These are phyloP conservation scores for Bolboschoenoplectus hybrid DNA, from an alignment of 202 grass and related monocot genomes.

Conservation along the genomic window DNA sequence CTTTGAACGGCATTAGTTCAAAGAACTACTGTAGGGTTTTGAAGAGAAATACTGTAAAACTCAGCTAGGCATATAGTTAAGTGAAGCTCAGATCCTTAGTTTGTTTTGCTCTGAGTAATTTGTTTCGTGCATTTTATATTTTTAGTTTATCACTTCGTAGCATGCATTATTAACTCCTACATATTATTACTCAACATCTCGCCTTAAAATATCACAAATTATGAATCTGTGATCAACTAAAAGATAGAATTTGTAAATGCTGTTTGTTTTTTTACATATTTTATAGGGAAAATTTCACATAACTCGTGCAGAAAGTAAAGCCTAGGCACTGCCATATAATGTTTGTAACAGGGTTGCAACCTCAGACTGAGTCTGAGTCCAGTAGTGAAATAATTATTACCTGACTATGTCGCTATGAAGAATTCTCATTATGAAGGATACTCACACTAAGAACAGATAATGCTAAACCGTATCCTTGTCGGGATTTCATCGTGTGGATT, in stretches of 20 bases:
- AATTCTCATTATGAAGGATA: not conserved
- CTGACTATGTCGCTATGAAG: not conserved
- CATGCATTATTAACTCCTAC: not conserved
- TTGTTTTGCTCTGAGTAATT: not conserved
- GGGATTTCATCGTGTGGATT: not conserved
- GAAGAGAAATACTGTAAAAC: not conserved
- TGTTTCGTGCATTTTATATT: not conserved
- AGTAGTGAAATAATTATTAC: not conserved
- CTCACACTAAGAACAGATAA: not conserved
- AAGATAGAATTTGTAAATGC: not conserved
- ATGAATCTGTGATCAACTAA: not conserved
- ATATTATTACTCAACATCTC: not conserved
- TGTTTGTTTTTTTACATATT: not conserved
- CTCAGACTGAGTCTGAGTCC: not conserved
- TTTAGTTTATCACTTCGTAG: not conserved
- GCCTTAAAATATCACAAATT: not conserved
- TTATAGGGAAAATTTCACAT: not conserved
- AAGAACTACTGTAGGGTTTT: not conserved
- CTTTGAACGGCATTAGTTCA: not conserved
- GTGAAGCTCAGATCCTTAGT: not conserved
- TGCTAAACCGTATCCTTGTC: constrained; percentile 10
- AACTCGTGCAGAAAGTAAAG: not conserved
- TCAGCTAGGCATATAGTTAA: not conserved
- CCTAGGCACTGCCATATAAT: not conserved
- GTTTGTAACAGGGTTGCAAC: not conserved